phyloP scores from a whole-genome alignment of 192 early-diverging fungal species.

The Backusella psychrophila region DNA sequence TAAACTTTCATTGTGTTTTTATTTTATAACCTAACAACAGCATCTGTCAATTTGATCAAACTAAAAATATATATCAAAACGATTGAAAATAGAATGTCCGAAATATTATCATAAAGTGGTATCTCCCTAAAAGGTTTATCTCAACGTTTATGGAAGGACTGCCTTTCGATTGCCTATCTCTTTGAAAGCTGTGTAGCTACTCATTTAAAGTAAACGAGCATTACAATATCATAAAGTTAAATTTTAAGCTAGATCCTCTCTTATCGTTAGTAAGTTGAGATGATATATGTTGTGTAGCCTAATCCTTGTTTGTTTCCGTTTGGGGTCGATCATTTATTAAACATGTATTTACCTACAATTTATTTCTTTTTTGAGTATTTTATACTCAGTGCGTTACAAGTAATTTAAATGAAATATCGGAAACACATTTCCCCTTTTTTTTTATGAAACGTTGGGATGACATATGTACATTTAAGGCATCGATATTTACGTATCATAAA shows the following conservation, averaged over 20 bases:
- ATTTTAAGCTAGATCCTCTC: neutral
- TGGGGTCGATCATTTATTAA: neutral
- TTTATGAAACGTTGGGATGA: neutral
- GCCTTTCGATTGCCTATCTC: neutral
- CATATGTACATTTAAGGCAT: neutral
- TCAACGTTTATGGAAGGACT: neutral
- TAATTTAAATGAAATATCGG: neutral
- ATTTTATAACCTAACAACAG: slow-evolving; percentile 7
- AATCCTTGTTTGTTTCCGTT: neutral
- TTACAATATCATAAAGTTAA: neutral
- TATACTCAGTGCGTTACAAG: neutral
- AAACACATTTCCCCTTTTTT: neutral
- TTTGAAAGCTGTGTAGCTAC: neutral
- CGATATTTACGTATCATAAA: neutral
- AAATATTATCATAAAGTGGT: neutral
- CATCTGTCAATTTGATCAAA: neutral
- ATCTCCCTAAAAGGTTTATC: neutral
- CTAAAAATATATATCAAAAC: neutral
- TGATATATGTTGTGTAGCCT: neutral
- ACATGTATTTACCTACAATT: neutral
- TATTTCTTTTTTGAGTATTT: neutral
- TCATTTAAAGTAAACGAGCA: neutral
- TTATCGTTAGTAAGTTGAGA: neutral
- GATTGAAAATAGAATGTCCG: neutral
- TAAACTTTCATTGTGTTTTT: neutral